phyloP scores from a whole-genome alignment of 495 filamentous ascomycete genomes.

The Penicillium arizonense region DNA sequence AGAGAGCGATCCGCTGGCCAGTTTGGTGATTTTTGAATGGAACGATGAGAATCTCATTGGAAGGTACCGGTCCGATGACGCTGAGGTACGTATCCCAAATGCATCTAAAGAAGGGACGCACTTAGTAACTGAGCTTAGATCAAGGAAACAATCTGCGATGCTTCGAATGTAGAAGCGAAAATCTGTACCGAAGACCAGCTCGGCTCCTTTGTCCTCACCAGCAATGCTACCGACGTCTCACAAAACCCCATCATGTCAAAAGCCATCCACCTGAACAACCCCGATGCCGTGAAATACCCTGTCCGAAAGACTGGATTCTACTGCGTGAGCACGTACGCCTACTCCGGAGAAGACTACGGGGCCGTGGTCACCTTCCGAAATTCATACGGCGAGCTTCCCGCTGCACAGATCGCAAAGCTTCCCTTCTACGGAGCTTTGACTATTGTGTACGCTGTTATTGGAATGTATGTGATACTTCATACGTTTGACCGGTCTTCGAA shows the following conservation, averaged over 20 bases:
- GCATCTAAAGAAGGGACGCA: neutral
- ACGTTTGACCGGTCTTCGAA: neutral
- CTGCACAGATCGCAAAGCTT: constrained; percentile 91
- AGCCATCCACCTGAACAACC: constrained; percentile 78
- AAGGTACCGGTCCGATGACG: constrained; percentile 29
- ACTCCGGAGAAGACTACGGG: constrained; percentile 60
- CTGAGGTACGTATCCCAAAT: constrained; percentile 27
- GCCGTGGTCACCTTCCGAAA: constrained; percentile 90
- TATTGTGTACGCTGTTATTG: constrained; percentile 88
- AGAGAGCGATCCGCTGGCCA: constrained; percentile 70
- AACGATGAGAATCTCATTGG: constrained; percentile 79
- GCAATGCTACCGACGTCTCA: constrained; percentile 67
- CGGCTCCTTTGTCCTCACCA: constrained; percentile 80
- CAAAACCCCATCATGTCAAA: constrained; percentile 70
- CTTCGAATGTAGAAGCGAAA: constrained; percentile 59
- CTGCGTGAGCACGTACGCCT: constrained; percentile 79
- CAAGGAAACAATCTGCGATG: constrained; percentile 75
- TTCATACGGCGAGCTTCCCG: constrained; percentile 93
- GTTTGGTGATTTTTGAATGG: constrained; percentile 93
- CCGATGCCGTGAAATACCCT: constrained; percentile 71
- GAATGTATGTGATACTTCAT: constrained; percentile 49
- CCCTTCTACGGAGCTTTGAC: constrained; percentile 96
- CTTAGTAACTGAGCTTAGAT: constrained; percentile 33
- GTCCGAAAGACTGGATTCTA: constrained; percentile 93
- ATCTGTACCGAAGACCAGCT: constrained; percentile 71